Percentiles rank a stretch among this genome's conserved stretches.
These are phyloP conservation scores for Leccinellum rugosiceps DNA, from an alignment of 768 basidiomycete genomes.

Conservation along the genomic window DNA sequence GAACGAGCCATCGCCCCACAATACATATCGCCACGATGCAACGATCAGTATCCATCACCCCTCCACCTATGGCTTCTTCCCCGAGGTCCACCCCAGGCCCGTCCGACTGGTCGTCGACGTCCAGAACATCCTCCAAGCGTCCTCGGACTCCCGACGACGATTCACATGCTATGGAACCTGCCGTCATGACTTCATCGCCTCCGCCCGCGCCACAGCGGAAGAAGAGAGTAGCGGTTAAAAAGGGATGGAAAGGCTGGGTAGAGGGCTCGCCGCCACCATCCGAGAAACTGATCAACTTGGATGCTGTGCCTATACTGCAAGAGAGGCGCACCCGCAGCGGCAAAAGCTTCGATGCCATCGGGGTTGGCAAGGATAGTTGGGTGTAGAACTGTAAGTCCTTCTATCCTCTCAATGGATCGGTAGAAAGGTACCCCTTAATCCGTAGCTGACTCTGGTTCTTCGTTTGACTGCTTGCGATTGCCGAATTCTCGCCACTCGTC, in stretches of 20 bases:
- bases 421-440: constrained; percentile 42
- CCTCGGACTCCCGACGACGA: constrained; percentile 72
- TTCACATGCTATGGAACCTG: constrained; percentile 35
- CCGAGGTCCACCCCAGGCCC: constrained; percentile 75
- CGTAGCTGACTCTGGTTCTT: constrained; percentile 1
- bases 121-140: constrained; percentile 76
- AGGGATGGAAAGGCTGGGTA: constrained; percentile 92
- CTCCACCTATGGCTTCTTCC: constrained; percentile 63
- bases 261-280: constrained; percentile 81
- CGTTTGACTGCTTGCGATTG: neutral
- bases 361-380: constrained; percentile 76
- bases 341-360: constrained; percentile 80
- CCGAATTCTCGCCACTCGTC: neutral
- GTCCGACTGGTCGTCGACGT: constrained; percentile 68
- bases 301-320: constrained; percentile 63
- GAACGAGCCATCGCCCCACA: constrained; percentile 43
- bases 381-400: constrained; percentile 51
- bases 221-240: constrained; percentile 62
- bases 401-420: constrained; percentile 39
- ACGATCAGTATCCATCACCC: constrained; percentile 71
- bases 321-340: constrained; percentile 81
- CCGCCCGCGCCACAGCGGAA: constrained; percentile 42
- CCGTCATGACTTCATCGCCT: constrained; percentile 18
- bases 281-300: constrained; percentile 78
- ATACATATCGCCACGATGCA: constrained; percentile 70